A percentile compares a stretch with the other conserved stretches of the same genome.
phyloP scores from a whole-genome alignment of 2,329 filamentous ascomycete genomes.

The Diplodia sapinea region DNA sequence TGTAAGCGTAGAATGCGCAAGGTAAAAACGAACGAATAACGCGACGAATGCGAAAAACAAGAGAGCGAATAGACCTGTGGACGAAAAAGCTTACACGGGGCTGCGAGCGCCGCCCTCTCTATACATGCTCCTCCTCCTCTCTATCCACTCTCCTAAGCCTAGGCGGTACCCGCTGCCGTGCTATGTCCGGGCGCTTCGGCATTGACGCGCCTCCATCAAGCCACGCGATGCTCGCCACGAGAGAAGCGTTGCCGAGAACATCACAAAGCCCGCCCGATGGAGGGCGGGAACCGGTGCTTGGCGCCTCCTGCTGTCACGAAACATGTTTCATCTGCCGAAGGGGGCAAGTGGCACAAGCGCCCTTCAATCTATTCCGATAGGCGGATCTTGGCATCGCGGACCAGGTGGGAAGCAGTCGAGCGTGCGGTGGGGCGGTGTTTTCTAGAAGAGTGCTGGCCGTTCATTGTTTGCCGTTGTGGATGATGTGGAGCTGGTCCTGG shows the following conservation, averaged over 20 bases:
- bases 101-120: not conserved
- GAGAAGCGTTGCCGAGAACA: not conserved
- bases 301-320: not conserved
- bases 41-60: not conserved
- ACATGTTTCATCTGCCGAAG: conserved; percentile 5
- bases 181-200: conserved; percentile 3
- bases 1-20: not conserved
- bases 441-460: not conserved
- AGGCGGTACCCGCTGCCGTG: not conserved
- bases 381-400: not conserved
- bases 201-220: not conserved
- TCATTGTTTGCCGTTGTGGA: not conserved
- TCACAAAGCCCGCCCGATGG: not conserved
- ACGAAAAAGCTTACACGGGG: not conserved
- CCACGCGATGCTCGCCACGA: not conserved
- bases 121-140: not conserved
- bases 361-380: not conserved
- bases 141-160: not conserved
- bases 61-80: not conserved
- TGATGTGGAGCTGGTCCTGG: not conserved
- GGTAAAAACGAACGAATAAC: not conserved
- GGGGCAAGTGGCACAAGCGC: not conserved
- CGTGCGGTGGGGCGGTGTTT: not conserved
- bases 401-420: not conserved
- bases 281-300: not conserved